Conservation (phyloP, 768 basidiomycete genomes). For the Boletus patriciae region DNA sequence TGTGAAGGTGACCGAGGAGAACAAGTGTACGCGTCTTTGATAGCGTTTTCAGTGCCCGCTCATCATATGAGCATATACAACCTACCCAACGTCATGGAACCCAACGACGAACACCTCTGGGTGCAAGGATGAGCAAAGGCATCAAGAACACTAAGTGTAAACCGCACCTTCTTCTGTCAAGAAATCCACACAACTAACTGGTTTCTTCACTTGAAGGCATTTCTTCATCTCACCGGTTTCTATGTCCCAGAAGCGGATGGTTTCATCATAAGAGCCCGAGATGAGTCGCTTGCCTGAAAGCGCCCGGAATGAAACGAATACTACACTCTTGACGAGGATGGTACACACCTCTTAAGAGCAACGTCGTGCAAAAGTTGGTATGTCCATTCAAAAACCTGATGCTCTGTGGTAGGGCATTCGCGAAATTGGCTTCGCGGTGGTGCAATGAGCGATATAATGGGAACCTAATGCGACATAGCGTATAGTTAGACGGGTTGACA, state of each 20-base stretch:
- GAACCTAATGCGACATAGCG: slow-evolving; percentile 39
- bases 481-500: neutral
- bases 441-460: slow-evolving; percentile 78
- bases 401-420: slow-evolving; percentile 68
- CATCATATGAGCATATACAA: slow-evolving; percentile 2
- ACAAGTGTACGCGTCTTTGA: slow-evolving; percentile 79
- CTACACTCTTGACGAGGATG: neutral
- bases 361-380: slow-evolving; percentile 83
- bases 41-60: neutral
- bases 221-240: slow-evolving; percentile 65
- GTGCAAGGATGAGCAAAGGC: slow-evolving; percentile 5
- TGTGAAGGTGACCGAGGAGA: slow-evolving; percentile 80
- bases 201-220: slow-evolving; percentile 81
- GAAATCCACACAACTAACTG: slow-evolving; percentile 89
- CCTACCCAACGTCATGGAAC: slow-evolving; percentile 88
- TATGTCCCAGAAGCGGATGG: slow-evolving; percentile 91
- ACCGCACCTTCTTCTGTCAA: slow-evolving; percentile 69
- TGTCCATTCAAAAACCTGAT: slow-evolving; percentile 81
- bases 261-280: slow-evolving; percentile 90
- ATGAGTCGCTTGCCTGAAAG: slow-evolving; percentile 69
- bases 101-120: slow-evolving; percentile 88
- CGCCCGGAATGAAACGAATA: neutral
- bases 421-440: slow-evolving; percentile 84
- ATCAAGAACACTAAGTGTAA: neutral
- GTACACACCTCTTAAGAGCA: slow-evolving; percentile 56